Percentiles rank a stretch among this genome's conserved stretches.
phyloP scores from a whole-genome alignment of 768 basidiomycete genomes.

The Dioszegia crocea region DNA sequence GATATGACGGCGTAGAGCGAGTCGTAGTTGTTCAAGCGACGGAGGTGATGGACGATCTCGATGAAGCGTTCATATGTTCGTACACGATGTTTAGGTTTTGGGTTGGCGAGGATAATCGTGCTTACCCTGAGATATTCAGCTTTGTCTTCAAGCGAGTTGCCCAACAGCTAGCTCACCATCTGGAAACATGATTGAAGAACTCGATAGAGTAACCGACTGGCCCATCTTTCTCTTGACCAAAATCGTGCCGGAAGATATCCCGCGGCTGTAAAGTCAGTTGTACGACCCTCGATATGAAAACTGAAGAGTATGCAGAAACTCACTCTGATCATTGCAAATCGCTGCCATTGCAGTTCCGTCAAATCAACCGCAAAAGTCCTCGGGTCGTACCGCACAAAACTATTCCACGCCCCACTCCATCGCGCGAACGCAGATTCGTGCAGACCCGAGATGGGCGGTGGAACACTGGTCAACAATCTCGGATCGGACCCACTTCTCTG shows the following conservation, averaged over 20 bases:
- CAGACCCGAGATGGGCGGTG: background rate
- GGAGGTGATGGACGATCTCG: slow-evolving; percentile 72
- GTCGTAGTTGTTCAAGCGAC: slow-evolving; percentile 85
- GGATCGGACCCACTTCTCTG: background rate
- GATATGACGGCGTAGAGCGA: slow-evolving; percentile 89
- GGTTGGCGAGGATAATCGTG: slow-evolving; percentile 82
- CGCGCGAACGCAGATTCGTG: slow-evolving; percentile 7
- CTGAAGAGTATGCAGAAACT: slow-evolving; percentile 22
- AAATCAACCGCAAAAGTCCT: slow-evolving; percentile 76
- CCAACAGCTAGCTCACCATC: slow-evolving; percentile 56
- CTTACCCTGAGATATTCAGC: slow-evolving; percentile 54
- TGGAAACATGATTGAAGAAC: slow-evolving; percentile 75
- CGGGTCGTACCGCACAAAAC: slow-evolving; percentile 20
- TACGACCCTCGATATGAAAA: background rate
- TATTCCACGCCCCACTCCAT: slow-evolving; percentile 10
- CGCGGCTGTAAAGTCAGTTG: slow-evolving; percentile 59
- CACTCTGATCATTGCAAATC: slow-evolving; percentile 75
- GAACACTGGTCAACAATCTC: background rate
- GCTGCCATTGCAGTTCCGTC: slow-evolving; percentile 64
- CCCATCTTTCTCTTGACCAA: slow-evolving; percentile 62
- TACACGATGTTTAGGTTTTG: slow-evolving; percentile 68
- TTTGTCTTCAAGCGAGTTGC: background rate
- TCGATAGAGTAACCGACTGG: slow-evolving; percentile 69
- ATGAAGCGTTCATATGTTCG: slow-evolving; percentile 84
- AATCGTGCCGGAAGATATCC: slow-evolving; percentile 75